These are phyloP conservation scores for Colletotrichum liriopes DNA, from an alignment of 2,329 filamentous ascomycete genomes.

Conservation along the genomic window DNA sequence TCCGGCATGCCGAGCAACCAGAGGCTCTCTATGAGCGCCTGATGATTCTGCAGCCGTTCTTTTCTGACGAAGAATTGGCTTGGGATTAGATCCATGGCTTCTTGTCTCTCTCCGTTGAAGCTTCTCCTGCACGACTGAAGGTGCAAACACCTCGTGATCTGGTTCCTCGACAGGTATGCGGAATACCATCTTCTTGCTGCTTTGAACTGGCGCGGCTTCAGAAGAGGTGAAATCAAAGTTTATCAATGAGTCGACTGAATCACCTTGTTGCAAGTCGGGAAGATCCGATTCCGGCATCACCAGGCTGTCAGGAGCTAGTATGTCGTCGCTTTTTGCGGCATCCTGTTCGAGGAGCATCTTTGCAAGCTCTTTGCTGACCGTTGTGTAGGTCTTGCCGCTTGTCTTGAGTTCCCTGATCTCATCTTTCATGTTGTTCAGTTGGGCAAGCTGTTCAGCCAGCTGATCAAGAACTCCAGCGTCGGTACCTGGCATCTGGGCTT, in stretches of 20 bases:
- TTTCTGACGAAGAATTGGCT: conserved; percentile 3
- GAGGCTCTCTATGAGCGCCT: background rate
- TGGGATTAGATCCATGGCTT: background rate
- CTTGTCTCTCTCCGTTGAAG: conserved; percentile 2
- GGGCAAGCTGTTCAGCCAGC: conserved; percentile 22
- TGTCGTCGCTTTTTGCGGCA: background rate
- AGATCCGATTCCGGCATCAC: conserved; percentile 9
- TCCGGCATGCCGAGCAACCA: background rate
- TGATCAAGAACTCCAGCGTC: background rate
- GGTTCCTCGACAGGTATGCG: conserved; percentile 28
- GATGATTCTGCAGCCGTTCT: background rate
- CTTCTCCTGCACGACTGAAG: conserved; percentile 23
- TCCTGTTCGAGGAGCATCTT: background rate
- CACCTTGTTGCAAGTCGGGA: conserved; percentile 6
- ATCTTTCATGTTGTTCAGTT: conserved; percentile 2
- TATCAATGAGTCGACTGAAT: background rate
- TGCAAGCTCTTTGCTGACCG: conserved; percentile 1
- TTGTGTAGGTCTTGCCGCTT: conserved; percentile 2
- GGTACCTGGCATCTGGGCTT: background rate
- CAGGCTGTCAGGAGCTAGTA: background rate
- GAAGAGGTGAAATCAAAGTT: conserved; percentile 12
- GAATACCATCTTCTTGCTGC: conserved; percentile 17
- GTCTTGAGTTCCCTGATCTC: conserved; percentile 8
- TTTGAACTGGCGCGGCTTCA: background rate
- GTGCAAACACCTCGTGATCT: background rate